Percentiles rank a stretch among this genome's conserved stretches.
These are phyloP conservation scores for Parafenestella ontariensis DNA, from an alignment of 2,329 filamentous ascomycete species.

Conservation along the genomic window DNA sequence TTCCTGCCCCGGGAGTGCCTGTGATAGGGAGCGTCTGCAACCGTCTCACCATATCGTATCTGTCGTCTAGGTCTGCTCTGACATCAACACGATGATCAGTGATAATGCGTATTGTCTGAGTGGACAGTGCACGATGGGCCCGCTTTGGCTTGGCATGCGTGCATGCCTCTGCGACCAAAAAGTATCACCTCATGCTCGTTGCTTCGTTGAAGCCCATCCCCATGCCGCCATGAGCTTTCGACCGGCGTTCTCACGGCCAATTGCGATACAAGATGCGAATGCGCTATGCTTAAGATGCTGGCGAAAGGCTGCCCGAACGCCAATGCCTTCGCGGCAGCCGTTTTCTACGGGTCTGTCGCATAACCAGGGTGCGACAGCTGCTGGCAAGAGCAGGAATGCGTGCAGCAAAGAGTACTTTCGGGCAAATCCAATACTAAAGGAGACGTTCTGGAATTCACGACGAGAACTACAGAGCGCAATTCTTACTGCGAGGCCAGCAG, in stretches of 20 bases:
- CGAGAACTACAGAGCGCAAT: constrained; percentile 43
- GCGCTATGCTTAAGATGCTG: constrained; percentile 45
- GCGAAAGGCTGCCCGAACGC: constrained; percentile 34
- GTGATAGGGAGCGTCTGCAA: too few species aligned
- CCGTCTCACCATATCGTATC: too few species aligned
- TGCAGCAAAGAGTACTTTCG: constrained; percentile 51
- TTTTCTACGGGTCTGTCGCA: constrained; percentile 37
- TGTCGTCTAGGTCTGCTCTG: too few species aligned
- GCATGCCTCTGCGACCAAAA: constrained; percentile 9
- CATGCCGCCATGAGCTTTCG: constrained; percentile 48
- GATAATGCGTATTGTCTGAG: constrained; percentile 1
- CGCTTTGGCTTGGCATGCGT: constrained; percentile 13
- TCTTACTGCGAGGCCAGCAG: constrained; percentile 15
- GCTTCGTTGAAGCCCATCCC: constrained; percentile 11
- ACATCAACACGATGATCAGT: not conserved
- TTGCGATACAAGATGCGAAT: constrained; percentile 36
- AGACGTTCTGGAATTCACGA: constrained; percentile 37
- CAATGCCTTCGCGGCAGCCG: constrained; percentile 29
- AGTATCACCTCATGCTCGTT: constrained; percentile 11
- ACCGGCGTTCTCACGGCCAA: constrained; percentile 39
- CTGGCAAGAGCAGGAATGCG: constrained; percentile 36
- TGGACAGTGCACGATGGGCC: constrained; percentile 2
- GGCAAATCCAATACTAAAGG: constrained; percentile 44
- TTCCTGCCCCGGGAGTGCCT: too few species aligned
- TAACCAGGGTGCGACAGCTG: constrained; percentile 38